Evolutionary conservation across 129 eudicot genomes (phyloP).

Genomic region (Solidago caesia): DNA sequence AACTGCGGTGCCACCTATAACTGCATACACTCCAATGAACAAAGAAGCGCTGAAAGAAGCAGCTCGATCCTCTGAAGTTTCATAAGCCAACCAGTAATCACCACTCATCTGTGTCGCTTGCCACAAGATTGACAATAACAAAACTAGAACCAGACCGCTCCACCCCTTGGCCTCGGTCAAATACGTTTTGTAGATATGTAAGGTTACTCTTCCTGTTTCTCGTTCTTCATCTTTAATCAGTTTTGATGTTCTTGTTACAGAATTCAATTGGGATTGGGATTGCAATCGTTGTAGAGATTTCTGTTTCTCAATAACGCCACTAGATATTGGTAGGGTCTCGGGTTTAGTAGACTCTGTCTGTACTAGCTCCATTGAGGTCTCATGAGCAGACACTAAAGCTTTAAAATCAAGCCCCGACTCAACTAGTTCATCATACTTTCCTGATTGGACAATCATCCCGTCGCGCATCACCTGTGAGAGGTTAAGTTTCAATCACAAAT

Average conservation of each 20-base stretch:
- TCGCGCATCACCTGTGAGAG: slow-evolving; percentile 69
- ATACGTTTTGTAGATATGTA: slow-evolving; percentile 53
- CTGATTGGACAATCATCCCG: slow-evolving; percentile 75
- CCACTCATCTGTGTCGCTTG: slow-evolving; percentile 56
- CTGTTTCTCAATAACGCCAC: slow-evolving; percentile 33
- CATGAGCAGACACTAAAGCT: slow-evolving; percentile 62
- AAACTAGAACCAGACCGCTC: slow-evolving; percentile 56
- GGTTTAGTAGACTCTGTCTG: slow-evolving; percentile 35
- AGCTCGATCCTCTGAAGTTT: slow-evolving; percentile 57
- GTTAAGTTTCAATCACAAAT: no score
- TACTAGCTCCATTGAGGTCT: slow-evolving; percentile 65
- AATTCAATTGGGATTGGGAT: slow-evolving; percentile 33
- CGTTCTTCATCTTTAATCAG: slow-evolving; percentile 82
- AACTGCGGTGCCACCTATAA: slow-evolving; percentile 42
- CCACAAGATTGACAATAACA: slow-evolving; percentile 44
- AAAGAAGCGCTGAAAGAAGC: slow-evolving; percentile 53
- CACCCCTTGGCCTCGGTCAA: slow-evolving; percentile 80
- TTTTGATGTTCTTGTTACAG: slow-evolving; percentile 55
- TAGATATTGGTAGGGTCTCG: slow-evolving; percentile 36
- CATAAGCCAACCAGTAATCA: slow-evolving; percentile 84
- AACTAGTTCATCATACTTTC: slow-evolving; percentile 56
- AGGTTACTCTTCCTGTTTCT: slow-evolving; percentile 68
- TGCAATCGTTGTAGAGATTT: slow-evolving; percentile 34
- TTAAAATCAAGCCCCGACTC: slow-evolving; percentile 56
- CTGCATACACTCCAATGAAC: slow-evolving; percentile 59